Base-by-base conservation (phyloP, 78 protist species). In the Acrasis kona region DNA sequence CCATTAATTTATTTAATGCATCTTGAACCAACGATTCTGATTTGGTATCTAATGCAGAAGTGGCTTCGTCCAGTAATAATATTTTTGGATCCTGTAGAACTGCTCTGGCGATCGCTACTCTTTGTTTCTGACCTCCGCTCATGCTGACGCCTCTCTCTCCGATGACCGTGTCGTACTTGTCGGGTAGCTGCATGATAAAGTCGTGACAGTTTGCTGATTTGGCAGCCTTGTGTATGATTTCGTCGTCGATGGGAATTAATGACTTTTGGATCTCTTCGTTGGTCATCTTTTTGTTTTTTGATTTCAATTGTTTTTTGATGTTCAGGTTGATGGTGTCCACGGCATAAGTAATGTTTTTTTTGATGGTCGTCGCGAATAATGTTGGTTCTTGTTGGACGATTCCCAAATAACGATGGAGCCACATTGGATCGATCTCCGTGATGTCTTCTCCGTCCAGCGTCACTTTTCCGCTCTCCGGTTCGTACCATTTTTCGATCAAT, bases 31-130 rank as follows among this genome's bases (percentile, higher is more conserved):
- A 28, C 9, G 64, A 39, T 84, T 94, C 97, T 9, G 77, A 69
- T 70, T 82, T 82, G 0, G 87, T 76, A 79, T 96, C 99, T 37
- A 96, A 90, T 28, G 97, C 97, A 0, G 88, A 70, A 29, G 99
- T 96, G 10, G 96, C 94, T 74, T 96, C 99, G 79, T 96, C 99
- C 8, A 96, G 84, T 31, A 96, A 38, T n/a, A 96, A 69, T 3
- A 96, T 77, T 72, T 50, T 30, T 31, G 99, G 96, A 12, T 90
- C 32, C 50, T 65, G 38, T 2, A 93, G 67, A 1, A 93, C 61
- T 2, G 91, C 95, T 19, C 98, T 80, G 0, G 98, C 98, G 30
- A 95, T 92, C 31, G 94, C 34, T 70, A 77, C 35, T 19, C 97
- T 90, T 72, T n/a, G n/a, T n/a, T n/a, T n/a, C n/a, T n/a, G n/a